phyloP scores from a whole-genome alignment of 352 stramenopile species.

The Phytophthora tentaculata region DNA sequence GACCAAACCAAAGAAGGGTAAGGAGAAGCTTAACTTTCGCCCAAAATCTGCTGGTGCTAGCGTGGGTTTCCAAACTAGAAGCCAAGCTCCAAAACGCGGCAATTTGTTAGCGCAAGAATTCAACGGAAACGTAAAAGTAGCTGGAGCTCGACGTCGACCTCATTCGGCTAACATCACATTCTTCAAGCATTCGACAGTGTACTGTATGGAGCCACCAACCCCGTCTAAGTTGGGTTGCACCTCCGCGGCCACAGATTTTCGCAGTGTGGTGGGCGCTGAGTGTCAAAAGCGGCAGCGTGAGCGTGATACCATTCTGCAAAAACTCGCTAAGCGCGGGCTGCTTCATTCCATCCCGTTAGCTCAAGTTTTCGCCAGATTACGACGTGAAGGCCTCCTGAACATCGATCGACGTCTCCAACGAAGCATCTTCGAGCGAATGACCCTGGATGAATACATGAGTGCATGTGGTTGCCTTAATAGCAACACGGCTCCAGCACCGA shows the following conservation, averaged over 20 bases:
- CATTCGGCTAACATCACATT: constrained; percentile 64
- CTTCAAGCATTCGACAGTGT: constrained; percentile 61
- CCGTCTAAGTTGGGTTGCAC: constrained; percentile 11
- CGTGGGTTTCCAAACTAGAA: constrained; percentile 25
- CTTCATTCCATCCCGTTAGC: constrained; percentile 46
- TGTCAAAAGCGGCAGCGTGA: constrained; percentile 38
- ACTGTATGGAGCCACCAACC: constrained; percentile 41
- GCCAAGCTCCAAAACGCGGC: constrained; percentile 9
- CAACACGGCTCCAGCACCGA: neutral
- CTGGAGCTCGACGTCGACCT: constrained; percentile 53
- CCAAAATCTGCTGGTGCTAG: constrained; percentile 45
- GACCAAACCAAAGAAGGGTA: constrained; percentile 14
- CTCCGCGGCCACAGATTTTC: constrained; percentile 35
- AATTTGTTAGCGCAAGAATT: constrained; percentile 12
- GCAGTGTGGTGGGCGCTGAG: constrained; percentile 48
- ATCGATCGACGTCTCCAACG: constrained; percentile 47
- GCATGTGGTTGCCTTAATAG: constrained; percentile 45
- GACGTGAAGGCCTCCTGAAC: constrained; percentile 60
- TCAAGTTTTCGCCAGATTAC: constrained; percentile 62
- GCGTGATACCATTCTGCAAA: constrained; percentile 33
- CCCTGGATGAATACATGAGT: constrained; percentile 69
- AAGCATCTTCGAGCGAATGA: constrained; percentile 53
- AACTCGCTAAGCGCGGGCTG: constrained; percentile 35
- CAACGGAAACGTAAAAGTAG: constrained; percentile 42
- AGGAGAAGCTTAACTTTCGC: constrained; percentile 32